These are phyloP conservation scores for Fusarium beomiforme DNA, from an alignment of 2,329 filamentous ascomycete genomes.

Conservation along the genomic window DNA sequence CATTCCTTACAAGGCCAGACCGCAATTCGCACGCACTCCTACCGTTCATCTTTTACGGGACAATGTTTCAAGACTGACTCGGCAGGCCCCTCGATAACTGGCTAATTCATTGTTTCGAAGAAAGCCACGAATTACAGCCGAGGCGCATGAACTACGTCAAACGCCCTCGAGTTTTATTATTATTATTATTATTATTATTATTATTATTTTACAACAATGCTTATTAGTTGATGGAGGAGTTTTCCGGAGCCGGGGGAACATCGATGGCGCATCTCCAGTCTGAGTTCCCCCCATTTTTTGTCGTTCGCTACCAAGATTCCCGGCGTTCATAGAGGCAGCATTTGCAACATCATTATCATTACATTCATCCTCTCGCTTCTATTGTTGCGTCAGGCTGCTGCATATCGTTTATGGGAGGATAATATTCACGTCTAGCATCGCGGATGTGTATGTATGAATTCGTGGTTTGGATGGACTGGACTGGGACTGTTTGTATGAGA, in stretches of 20 bases:
- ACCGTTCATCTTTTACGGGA: constrained; percentile 16
- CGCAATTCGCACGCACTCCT: constrained; percentile 5
- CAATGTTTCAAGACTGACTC: constrained; percentile 24
- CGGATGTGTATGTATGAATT: constrained; percentile 10
- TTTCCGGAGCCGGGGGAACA: constrained; percentile 5
- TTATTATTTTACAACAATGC: background rate
- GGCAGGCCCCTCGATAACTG: constrained; percentile 18
- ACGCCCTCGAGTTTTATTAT: constrained; percentile 1
- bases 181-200: too few species aligned
- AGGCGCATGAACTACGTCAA: constrained; percentile 18
- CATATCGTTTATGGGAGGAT: constrained; percentile 20
- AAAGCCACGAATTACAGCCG: constrained; percentile 22
- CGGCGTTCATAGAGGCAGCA: constrained; percentile 40
- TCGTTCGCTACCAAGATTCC: constrained; percentile 38
- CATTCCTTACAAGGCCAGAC: constrained; percentile 3
- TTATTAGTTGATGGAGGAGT: constrained; percentile 19
- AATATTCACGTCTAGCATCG: constrained; percentile 1
- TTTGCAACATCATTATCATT: constrained; percentile 20
- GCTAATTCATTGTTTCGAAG: constrained; percentile 21
- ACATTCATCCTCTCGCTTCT: constrained; percentile 26
- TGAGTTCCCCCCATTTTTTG: constrained; percentile 7
- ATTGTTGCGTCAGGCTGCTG: constrained; percentile 16
- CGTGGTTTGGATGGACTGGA: constrained; percentile 6
- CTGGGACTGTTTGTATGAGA: background rate
- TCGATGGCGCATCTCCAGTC: background rate